phyloP scores from a whole-genome alignment of 2,329 filamentous ascomycete genomes.

The Alternaria sp. region DNA sequence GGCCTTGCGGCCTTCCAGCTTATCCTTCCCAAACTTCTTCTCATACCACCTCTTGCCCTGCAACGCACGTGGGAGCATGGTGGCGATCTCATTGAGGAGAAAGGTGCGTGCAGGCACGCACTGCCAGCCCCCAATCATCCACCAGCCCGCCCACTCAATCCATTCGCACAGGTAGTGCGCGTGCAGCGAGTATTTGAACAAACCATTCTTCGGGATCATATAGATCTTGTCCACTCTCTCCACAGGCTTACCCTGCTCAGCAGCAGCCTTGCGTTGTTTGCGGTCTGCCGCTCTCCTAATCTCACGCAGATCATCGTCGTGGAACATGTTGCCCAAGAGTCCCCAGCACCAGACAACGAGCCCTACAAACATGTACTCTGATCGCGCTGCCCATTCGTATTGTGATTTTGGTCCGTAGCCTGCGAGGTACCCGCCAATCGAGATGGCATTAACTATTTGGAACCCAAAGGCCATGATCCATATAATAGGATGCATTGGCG shows the following conservation, averaged over 20 bases:
- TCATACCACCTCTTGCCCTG: constrained; percentile 86
- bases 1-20: constrained; percentile 77
- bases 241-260: constrained; percentile 56
- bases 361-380: constrained; percentile 65
- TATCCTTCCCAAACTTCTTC: constrained; percentile 84
- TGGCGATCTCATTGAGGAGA: constrained; percentile 83
- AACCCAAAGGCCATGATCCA: constrained; percentile 72
- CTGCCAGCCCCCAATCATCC: constrained; percentile 71
- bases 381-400: constrained; percentile 59
- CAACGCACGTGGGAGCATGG: constrained; percentile 88
- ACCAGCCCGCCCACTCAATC: constrained; percentile 94
- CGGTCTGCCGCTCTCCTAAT: constrained; percentile 76
- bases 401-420: constrained; percentile 77
- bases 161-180: constrained; percentile 97
- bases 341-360: constrained; percentile 78
- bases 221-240: constrained; percentile 80
- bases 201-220: constrained; percentile 80
- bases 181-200: constrained; percentile 84
- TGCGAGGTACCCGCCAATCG: constrained; percentile 80
- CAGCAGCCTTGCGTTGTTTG: constrained; percentile 62
- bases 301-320: constrained; percentile 88
- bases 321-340: constrained; percentile 81
- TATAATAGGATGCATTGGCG: constrained; percentile 79
- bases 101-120: constrained; percentile 82
- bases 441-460: constrained; percentile 81